phyloP scores from a whole-genome alignment of 2,329 filamentous ascomycete genomes.

The Emmonsiellopsis sp. region DNA sequence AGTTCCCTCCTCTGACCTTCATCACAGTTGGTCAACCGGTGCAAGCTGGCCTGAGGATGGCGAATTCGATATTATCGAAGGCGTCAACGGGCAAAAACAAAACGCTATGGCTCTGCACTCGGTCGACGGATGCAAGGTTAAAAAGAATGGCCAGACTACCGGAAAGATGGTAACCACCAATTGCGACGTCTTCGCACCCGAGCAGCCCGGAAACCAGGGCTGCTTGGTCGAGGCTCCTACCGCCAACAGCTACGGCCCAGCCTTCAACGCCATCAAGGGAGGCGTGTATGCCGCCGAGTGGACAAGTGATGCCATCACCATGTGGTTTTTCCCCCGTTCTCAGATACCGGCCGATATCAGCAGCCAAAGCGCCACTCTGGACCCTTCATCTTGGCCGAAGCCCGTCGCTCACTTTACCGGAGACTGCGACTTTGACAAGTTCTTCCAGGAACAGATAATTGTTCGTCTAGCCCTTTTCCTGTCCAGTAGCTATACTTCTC shows the following conservation, averaged over 20 bases:
- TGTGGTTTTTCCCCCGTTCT: slow-evolving; percentile 75
- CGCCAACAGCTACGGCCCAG: slow-evolving; percentile 51
- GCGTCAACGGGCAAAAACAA: slow-evolving; percentile 54
- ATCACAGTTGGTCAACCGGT: slow-evolving; percentile 48
- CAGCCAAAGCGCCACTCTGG: slow-evolving; percentile 42
- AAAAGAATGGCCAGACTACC: slow-evolving; percentile 39
- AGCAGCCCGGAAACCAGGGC: slow-evolving; percentile 43
- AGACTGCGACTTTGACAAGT: slow-evolving; percentile 59
- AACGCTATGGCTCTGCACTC: slow-evolving; percentile 64
- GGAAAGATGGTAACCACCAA: slow-evolving; percentile 43
- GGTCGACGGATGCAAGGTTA: slow-evolving; percentile 49
- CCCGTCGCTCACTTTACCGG: slow-evolving; percentile 61
- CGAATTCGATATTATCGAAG: slow-evolving; percentile 76
- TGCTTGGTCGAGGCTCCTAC: slow-evolving; percentile 49
- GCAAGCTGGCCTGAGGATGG: slow-evolving; percentile 60
- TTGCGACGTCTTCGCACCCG: slow-evolving; percentile 46
- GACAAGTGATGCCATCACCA: slow-evolving; percentile 60
- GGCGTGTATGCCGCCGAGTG: slow-evolving; percentile 71
- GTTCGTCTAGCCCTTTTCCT: slow-evolving; percentile 21
- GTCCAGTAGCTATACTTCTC: background rate
- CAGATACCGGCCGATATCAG: slow-evolving; percentile 56
- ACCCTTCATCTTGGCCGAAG: slow-evolving; percentile 59
- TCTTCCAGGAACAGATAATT: slow-evolving; percentile 66
- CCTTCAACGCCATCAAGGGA: slow-evolving; percentile 61
- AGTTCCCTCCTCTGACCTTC: slow-evolving; percentile 7